Evolutionary conservation across 2,329 filamentous ascomycete species (phyloP).

Genomic region (Trichoderma sp.): DNA sequence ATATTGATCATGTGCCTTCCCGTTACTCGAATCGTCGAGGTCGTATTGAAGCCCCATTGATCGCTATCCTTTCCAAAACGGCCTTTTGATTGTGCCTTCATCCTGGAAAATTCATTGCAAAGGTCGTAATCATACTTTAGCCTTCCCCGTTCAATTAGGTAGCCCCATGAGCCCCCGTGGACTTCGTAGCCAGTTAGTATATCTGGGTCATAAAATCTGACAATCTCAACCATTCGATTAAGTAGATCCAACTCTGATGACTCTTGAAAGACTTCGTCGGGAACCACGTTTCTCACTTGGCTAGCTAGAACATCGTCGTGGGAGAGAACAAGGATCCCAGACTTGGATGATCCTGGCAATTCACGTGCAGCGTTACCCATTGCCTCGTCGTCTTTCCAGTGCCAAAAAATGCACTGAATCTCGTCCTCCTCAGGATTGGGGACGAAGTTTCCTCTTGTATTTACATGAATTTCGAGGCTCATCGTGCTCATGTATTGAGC

Average conservation of each 20-base stretch:
- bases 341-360: slow-evolving; percentile 47
- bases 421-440: slow-evolving; percentile 91
- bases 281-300: slow-evolving; percentile 60
- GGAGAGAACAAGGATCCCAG: slow-evolving; percentile 73
- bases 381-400: slow-evolving; percentile 72
- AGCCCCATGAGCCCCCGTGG: slow-evolving; percentile 91
- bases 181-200: slow-evolving; percentile 94
- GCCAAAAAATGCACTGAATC: slow-evolving; percentile 87
- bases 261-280: slow-evolving; percentile 69
- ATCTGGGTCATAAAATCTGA: slow-evolving; percentile 81
- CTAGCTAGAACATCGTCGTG: slow-evolving; percentile 57
- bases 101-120: slow-evolving; percentile 85
- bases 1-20: slow-evolving; percentile 96
- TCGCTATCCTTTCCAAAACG: slow-evolving; percentile 84
- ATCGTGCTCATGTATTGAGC: slow-evolving; percentile 95
- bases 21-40: slow-evolving; percentile 87
- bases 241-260: slow-evolving; percentile 79
- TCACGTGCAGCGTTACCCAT: slow-evolving; percentile 32
- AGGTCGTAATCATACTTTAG: slow-evolving; percentile 86
- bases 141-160: slow-evolving; percentile 84
- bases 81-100: slow-evolving; percentile 79
- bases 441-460: slow-evolving; percentile 74
- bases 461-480: slow-evolving; percentile 90
- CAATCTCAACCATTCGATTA: slow-evolving; percentile 81
- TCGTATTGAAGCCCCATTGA: slow-evolving; percentile 90